Base-by-base conservation (phyloP, 441 rosid species). In the Adansonia gregorii region DNA sequence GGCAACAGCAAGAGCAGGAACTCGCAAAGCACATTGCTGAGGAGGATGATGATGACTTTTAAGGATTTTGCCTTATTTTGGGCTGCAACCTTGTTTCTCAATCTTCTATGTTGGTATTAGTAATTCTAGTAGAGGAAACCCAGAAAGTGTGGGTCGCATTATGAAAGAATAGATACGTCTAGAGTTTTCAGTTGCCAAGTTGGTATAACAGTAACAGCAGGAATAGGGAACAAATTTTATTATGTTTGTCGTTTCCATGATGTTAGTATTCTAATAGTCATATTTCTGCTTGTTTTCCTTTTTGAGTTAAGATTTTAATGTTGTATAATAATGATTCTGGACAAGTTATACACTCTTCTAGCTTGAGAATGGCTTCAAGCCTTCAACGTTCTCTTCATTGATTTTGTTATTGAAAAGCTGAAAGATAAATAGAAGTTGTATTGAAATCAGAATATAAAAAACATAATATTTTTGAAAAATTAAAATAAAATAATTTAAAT, bases 1-100 rank as follows among this genome's bases (percentile, higher is more conserved):
- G 91, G 85, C 87, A 86, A 59, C 92, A 89, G 73, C 94, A 87
- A 81, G 91, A 89, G 65, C 87, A 90, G 75, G 94, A 90, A 81
- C 87, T 90, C 20, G 91, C 94, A 10, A 86, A 87, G 75, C 88
- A 87, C 78, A 86, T 90, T 73, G 90, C 89, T 0, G 92, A 90
- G 82, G 90, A 90, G 74, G 92, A 90, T 6, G 92, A 90, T 10
- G 92, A 87, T 49, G 89, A 87, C 3, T 90, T 85, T 67, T 87
- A 81, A 79, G 59, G 70, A 52, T 19, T 39, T 48, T 66, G 20
- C 31, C 7, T 5, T 39, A 4, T 49, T 69, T 31, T 12, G 22
- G 15, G 10, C n/a, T 43, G 43, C 64, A 2, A 56, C 46, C 35
- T n/a, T 4, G 10, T 14, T 11, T 65, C 24, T 17, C 4, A 19